Evolutionary conservation across 805 yeast species (phyloP).

Genomic region (Alloascoidea hylecoeti): DNA sequence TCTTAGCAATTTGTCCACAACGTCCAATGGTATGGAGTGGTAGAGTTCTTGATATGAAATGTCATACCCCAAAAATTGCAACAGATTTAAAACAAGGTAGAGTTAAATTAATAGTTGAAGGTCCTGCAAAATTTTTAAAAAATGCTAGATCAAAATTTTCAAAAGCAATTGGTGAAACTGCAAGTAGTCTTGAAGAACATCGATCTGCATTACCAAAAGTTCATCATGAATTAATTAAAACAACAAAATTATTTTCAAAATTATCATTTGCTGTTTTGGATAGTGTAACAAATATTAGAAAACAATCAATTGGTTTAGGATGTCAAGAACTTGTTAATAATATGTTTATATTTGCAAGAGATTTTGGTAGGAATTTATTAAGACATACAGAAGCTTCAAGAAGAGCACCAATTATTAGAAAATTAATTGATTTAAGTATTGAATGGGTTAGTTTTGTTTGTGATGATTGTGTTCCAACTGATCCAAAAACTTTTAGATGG

Average conservation of each 20-base stretch:
- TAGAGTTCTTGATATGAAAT: constrained; percentile 39
- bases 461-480: constrained; percentile 91
- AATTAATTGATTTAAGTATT: constrained; percentile 60
- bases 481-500: constrained; percentile 86
- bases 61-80: constrained; percentile 11
- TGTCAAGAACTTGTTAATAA: constrained; percentile 69
- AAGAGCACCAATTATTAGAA: constrained; percentile 54
- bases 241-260: constrained; percentile 52
- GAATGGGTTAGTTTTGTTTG: constrained; percentile 90
- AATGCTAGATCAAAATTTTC: constrained; percentile 42
- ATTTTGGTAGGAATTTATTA: constrained; percentile 62
- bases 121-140: constrained; percentile 45
- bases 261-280: constrained; percentile 54
- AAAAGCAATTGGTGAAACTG: constrained; percentile 39
- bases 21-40: constrained; percentile 93
- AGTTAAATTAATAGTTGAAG: constrained; percentile 52
- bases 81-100: constrained; percentile 56
- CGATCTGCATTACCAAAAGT: constrained; percentile 62
- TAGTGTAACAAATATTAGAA: constrained; percentile 34
- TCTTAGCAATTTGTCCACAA: constrained; percentile 60
- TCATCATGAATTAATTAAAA: constrained; percentile 54
- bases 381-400: constrained; percentile 47
- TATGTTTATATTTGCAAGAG: constrained; percentile 65
- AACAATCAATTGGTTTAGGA: constrained; percentile 39
- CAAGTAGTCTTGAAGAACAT: constrained; percentile 39